Evolutionary conservation across 2,329 filamentous ascomycete species (phyloP).

Genomic region (Sclerotiophoma versabilis): DNA sequence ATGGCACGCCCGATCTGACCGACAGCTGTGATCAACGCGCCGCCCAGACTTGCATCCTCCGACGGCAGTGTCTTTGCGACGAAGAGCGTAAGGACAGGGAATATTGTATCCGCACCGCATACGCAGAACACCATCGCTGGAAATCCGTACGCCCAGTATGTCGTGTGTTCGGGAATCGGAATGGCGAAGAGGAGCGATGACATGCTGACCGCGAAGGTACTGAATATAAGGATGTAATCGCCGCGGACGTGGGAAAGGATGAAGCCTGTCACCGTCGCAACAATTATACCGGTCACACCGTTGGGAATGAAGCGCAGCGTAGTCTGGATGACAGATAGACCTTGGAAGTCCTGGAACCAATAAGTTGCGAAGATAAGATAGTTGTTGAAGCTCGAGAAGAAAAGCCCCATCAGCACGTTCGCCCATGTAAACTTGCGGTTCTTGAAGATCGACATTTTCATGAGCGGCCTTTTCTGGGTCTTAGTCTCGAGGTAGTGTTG

Average conservation of each 20-base stretch:
- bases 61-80: slow-evolving; percentile 67
- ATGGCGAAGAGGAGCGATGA: slow-evolving; percentile 68
- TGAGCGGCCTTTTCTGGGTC: slow-evolving; percentile 62
- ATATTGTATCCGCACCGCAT: slow-evolving; percentile 71
- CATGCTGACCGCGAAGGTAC: slow-evolving; percentile 63
- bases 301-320: slow-evolving; percentile 73
- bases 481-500: slow-evolving; percentile 65
- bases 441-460: slow-evolving; percentile 70
- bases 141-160: slow-evolving; percentile 72
- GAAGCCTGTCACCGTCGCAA: slow-evolving; percentile 59
- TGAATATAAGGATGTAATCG: slow-evolving; percentile 64
- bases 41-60: slow-evolving; percentile 72
- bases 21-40: slow-evolving; percentile 71
- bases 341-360: slow-evolving; percentile 73
- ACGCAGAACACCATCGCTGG: slow-evolving; percentile 71
- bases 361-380: slow-evolving; percentile 73
- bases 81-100: slow-evolving; percentile 71
- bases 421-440: slow-evolving; percentile 67
- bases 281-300: slow-evolving; percentile 65
- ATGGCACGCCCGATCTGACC: slow-evolving; percentile 71
- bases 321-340: slow-evolving; percentile 67
- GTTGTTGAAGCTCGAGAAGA: slow-evolving; percentile 73
- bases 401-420: slow-evolving; percentile 70
- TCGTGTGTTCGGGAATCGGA: slow-evolving; percentile 66
- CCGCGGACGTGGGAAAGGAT: slow-evolving; percentile 61